Conservation (phyloP, 257 asterid genomes). For the Ilex asprella region DNA sequence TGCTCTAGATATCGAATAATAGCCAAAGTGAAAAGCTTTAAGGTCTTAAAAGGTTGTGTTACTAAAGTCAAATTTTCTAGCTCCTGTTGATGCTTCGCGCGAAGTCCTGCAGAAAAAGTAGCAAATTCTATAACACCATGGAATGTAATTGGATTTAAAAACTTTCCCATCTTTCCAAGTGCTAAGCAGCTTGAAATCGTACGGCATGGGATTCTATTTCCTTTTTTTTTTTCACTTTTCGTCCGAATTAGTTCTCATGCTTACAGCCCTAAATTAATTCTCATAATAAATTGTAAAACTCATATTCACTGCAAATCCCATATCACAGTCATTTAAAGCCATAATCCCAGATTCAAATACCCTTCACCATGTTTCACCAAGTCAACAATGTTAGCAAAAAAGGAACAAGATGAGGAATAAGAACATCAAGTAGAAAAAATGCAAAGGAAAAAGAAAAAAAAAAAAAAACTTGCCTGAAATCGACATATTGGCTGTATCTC, state of each 20-base stretch:
- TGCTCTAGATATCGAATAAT: slow-evolving; percentile 40
- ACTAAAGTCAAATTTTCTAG: slow-evolving; percentile 53
- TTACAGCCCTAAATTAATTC: neutral
- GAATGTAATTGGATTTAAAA: too few species aligned
- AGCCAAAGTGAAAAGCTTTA: slow-evolving; percentile 57
- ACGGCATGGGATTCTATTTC: too few species aligned
- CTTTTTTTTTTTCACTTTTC: too few species aligned
- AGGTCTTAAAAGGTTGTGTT: slow-evolving; percentile 67
- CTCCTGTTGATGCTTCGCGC: slow-evolving; percentile 51
- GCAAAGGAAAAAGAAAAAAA: neutral
- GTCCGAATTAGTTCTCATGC: too few species aligned
- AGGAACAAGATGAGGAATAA: neutral
- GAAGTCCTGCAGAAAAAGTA: slow-evolving; percentile 45
- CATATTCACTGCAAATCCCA: neutral
- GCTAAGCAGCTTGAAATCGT: too few species aligned
- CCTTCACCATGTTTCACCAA: too few species aligned
- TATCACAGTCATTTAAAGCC: neutral
- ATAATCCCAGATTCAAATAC: neutral
- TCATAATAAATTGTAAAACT: neutral
- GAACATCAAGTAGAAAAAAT: neutral
- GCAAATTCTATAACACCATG: slow-evolving; percentile 12
- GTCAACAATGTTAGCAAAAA: too few species aligned
- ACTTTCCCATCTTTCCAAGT: too few species aligned
- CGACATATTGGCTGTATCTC: neutral
- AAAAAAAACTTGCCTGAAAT: neutral